phyloP scores from a whole-genome alignment of 2,329 filamentous ascomycete genomes.

The Fusarium piperis region DNA sequence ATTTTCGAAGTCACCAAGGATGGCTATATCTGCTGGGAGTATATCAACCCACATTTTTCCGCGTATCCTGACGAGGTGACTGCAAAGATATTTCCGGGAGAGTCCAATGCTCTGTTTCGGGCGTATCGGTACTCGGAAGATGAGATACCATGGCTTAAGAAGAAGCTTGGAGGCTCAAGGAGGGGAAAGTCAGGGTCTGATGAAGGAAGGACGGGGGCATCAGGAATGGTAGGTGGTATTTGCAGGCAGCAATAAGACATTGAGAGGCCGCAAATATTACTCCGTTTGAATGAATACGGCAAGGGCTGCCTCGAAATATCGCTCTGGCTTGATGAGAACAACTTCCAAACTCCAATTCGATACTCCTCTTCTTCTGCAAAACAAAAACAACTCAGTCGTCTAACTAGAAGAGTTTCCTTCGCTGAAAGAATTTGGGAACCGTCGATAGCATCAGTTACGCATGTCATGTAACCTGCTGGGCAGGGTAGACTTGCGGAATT shows the following conservation, averaged over 20 bases:
- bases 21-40: constrained; percentile 45
- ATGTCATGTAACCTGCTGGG: too few species aligned
- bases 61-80: constrained; percentile 38
- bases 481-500: too few species aligned
- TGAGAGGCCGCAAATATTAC: not conserved
- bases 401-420: too few species aligned
- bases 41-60: constrained; percentile 43
- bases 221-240: not conserved
- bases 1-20: constrained; percentile 42
- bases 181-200: not conserved
- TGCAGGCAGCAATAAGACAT: not conserved
- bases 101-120: constrained; percentile 43
- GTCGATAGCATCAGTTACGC: too few species aligned
- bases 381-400: too few species aligned
- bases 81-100: constrained; percentile 40
- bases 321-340: not conserved
- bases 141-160: constrained; percentile 41
- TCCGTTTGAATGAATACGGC: too few species aligned
- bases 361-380: too few species aligned
- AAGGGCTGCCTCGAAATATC: not conserved
- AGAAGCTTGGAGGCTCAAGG: not conserved
- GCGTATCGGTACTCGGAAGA: constrained; percentile 42
- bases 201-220: not conserved
- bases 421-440: too few species aligned
- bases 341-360: not conserved